A percentile compares a stretch with the other conserved stretches of the same genome.
These are phyloP conservation scores for Tardiomyces blankii DNA, from an alignment of 1,139 yeast species.

Conservation along the genomic window DNA sequence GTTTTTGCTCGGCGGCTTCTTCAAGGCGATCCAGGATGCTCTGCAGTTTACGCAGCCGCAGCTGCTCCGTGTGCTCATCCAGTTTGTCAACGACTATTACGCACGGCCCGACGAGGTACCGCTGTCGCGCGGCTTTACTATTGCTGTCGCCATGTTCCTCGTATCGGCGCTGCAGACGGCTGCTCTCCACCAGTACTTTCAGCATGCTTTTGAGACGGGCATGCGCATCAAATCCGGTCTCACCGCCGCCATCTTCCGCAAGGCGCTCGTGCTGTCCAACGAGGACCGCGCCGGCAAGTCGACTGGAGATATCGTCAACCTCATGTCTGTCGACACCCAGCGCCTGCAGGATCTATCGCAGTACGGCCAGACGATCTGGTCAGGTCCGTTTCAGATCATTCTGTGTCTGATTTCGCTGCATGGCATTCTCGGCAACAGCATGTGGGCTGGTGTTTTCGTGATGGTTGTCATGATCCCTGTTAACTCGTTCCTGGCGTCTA, in stretches of 20 bases:
- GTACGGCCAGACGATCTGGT: conserved; percentile 82
- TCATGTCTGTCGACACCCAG: conserved; percentile 96
- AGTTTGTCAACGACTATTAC: conserved; percentile 68
- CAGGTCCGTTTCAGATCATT: conserved; percentile 88
- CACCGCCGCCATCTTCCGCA: conserved; percentile 68
- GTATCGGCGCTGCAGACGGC: conserved; percentile 79
- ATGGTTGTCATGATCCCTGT: conserved; percentile 80
- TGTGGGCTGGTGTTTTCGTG: conserved; percentile 94
- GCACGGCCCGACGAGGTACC: conserved; percentile 37
- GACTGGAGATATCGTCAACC: conserved; percentile 95
- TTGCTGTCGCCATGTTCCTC: conserved; percentile 73
- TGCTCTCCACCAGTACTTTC: conserved; percentile 85
- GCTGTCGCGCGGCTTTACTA: conserved; percentile 69
- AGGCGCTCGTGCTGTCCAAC: conserved; percentile 68
- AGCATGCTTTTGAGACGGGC: conserved; percentile 79
- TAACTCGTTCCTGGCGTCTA: conserved; percentile 61
- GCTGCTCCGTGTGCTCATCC: conserved; percentile 59
- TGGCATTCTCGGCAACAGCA: conserved; percentile 69
- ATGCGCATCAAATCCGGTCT: conserved; percentile 79
- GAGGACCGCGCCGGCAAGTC: conserved; percentile 72
- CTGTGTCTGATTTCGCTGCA: conserved; percentile 71
- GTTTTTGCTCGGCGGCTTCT: conserved; percentile 62
- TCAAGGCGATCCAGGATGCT: conserved; percentile 67
- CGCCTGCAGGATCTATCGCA: conserved; percentile 85
- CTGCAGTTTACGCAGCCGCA: conserved; percentile 88